A percentile compares a stretch with the other conserved stretches of the same genome.
phyloP scores from a whole-genome alignment of 768 basidiomycete species.

The Infundibulicybe gibba region DNA sequence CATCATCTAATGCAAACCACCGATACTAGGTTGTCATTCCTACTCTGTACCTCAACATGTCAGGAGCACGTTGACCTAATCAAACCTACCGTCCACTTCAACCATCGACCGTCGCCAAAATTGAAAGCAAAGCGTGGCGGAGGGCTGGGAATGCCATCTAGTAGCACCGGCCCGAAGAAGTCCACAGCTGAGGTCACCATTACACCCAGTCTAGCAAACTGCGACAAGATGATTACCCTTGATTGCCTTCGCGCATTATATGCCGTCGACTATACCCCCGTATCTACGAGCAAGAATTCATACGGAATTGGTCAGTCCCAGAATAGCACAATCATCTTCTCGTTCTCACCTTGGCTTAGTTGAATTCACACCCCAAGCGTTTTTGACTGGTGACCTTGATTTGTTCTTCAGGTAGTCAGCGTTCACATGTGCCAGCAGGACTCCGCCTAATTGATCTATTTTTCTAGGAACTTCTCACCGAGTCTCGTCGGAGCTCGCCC shows the following conservation, averaged over 20 bases:
- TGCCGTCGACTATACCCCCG: slow-evolving; percentile 27
- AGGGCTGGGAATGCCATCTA: slow-evolving; percentile 13
- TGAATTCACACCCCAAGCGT: slow-evolving; percentile 52
- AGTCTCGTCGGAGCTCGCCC: slow-evolving; percentile 31
- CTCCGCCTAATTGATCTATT: not conserved
- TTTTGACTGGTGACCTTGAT: slow-evolving; percentile 38
- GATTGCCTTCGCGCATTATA: slow-evolving; percentile 38
- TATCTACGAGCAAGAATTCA: slow-evolving; percentile 29
- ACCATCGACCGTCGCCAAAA: slow-evolving; percentile 22
- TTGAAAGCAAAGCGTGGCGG: slow-evolving; percentile 13
- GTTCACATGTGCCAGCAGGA: not conserved
- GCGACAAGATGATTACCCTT: slow-evolving; percentile 32
- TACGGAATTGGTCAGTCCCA: slow-evolving; percentile 30
- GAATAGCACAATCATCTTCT: not conserved
- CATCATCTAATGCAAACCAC: not conserved
- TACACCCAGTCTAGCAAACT: slow-evolving; percentile 15
- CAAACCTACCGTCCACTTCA: slow-evolving; percentile 40
- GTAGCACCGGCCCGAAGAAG: slow-evolving; percentile 16
- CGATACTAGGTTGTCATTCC: slow-evolving; percentile 28
- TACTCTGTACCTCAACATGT: slow-evolving; percentile 39
- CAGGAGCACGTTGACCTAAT: slow-evolving; percentile 38
- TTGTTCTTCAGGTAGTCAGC: slow-evolving; percentile 29
- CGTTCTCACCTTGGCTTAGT: slow-evolving; percentile 19
- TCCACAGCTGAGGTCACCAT: slow-evolving; percentile 12
- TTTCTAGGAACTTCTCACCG: slow-evolving; percentile 30